These are phyloP conservation scores for Styphnolobium japonicum DNA, from an alignment of 306 rosid genomes.

Conservation along the genomic window DNA sequence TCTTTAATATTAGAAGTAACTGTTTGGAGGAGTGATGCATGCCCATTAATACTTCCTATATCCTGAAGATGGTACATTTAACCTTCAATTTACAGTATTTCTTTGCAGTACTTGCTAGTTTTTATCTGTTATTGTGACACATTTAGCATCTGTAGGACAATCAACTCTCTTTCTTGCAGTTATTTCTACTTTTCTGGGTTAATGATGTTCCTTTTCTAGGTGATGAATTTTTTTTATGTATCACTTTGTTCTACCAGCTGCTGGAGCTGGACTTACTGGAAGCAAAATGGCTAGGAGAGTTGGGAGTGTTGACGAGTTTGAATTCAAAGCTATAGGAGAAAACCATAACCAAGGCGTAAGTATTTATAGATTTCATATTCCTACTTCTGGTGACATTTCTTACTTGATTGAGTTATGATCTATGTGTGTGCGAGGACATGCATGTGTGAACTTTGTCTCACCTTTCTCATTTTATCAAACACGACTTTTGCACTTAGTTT, in stretches of 20 bases:
- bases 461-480: constrained; percentile 10
- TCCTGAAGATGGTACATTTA: background rate
- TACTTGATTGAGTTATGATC: background rate
- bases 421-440: constrained; percentile 5
- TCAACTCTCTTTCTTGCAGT: background rate
- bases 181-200: background rate
- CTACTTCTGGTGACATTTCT: constrained; percentile 18
- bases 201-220: background rate
- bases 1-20: background rate
- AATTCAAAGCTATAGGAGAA: constrained; percentile 57
- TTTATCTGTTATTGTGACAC: background rate
- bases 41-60: background rate
- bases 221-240: background rate
- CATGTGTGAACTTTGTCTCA: constrained; percentile 2
- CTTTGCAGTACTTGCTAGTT: background rate
- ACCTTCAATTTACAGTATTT: constrained; percentile 15
- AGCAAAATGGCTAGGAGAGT: constrained; percentile 71
- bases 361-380: constrained; percentile 26
- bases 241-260: constrained; percentile 39
- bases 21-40: constrained; percentile 9
- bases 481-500: background rate
- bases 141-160: background rate
- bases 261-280: constrained; percentile 69
- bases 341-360: constrained; percentile 67
- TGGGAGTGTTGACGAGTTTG: constrained; percentile 60